A percentile compares a stretch with the other conserved stretches of the same genome.
phyloP scores from a whole-genome alignment of 2,329 filamentous ascomycete genomes.

The Eutypella sp. region DNA sequence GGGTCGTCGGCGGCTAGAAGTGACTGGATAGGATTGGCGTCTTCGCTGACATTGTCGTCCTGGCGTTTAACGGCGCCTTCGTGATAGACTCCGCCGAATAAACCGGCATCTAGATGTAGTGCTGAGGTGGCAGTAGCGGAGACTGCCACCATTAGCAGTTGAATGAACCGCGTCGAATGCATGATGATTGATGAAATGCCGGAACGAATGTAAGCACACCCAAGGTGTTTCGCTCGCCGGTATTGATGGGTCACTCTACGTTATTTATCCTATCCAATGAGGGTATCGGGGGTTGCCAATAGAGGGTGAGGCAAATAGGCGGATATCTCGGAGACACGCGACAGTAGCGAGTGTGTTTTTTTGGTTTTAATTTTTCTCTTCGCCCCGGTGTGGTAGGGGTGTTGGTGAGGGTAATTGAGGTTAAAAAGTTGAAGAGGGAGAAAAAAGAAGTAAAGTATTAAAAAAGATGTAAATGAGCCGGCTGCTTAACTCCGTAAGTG shows the following conservation, averaged over 20 bases:
- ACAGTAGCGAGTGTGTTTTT: background rate
- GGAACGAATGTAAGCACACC: no score
- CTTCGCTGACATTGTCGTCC: background rate
- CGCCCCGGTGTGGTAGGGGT: no score
- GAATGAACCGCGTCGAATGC: slow-evolving; percentile 41
- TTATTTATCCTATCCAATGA: no score
- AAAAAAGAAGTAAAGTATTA: no score
- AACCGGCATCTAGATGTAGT: slow-evolving; percentile 25
- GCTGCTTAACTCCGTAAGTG: no score
- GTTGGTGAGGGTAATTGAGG: background rate
- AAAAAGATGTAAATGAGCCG: no score
- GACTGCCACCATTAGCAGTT: slow-evolving; percentile 45
- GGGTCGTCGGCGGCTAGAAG: slow-evolving; percentile 3
- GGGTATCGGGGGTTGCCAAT: background rate
- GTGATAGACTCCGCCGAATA: slow-evolving; percentile 18
- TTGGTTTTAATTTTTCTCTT: background rate
- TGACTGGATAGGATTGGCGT: no score
- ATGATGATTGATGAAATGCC: no score
- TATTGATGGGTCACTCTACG: no score
- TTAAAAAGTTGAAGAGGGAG: background rate
- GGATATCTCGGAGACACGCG: background rate
- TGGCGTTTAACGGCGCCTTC: slow-evolving; percentile 19
- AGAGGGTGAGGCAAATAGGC: background rate
- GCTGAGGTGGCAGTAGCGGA: slow-evolving; percentile 44
- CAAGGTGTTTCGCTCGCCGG: no score